Evolutionary conservation across 495 filamentous ascomycete species (phyloP).

Genomic region (Annulohypoxylon stygium): DNA sequence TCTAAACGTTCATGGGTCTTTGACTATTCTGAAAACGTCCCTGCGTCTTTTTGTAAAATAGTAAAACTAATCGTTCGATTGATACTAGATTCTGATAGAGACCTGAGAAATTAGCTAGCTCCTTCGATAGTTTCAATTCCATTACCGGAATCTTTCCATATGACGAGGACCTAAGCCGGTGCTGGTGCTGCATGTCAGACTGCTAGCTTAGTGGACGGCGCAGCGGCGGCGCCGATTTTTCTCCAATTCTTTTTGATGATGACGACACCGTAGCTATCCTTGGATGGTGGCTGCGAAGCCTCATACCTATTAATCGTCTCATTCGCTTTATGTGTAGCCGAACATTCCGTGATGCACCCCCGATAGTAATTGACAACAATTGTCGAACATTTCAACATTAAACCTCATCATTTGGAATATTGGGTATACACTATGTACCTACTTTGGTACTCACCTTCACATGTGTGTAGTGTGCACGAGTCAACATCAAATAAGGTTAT

Average conservation of each 20-base stretch:
- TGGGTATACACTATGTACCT: slow-evolving; percentile 7
- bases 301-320: neutral
- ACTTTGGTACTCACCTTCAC: neutral
- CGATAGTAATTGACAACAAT: neutral
- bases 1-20: neutral
- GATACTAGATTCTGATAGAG: neutral
- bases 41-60: neutral
- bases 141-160: slow-evolving; percentile 9
- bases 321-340: slow-evolving; percentile 16
- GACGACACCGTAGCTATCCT: slow-evolving; percentile 30
- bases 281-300: slow-evolving; percentile 16
- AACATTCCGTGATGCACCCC: slow-evolving; percentile 21
- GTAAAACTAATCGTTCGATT: neutral
- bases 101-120: neutral
- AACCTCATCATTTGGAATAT: slow-evolving; percentile 19
- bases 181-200: slow-evolving; percentile 10
- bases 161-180: slow-evolving; percentile 1
- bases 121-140: neutral
- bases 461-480: slow-evolving; percentile 11
- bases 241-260: slow-evolving; percentile 23
- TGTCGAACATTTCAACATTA: neutral
- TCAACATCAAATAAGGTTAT: slow-evolving; percentile 34
- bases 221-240: neutral
- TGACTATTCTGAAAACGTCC: slow-evolving; percentile 1
- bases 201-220: neutral